Conservation (phyloP, 2,329 filamentous ascomycete genomes). For the Aureobasidium pullulans region DNA sequence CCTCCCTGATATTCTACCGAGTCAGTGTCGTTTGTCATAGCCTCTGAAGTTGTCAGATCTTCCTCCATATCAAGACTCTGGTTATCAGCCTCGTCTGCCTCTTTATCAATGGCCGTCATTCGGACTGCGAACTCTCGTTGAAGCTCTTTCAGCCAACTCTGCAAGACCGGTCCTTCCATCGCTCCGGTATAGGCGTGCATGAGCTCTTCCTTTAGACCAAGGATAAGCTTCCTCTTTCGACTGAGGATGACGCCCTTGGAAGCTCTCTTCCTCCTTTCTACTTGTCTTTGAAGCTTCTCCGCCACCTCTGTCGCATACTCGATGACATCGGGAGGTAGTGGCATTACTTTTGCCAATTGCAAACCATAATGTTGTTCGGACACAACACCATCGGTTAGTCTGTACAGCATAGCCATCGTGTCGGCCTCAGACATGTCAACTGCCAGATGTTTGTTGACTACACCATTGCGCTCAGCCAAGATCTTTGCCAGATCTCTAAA, state of each 20-base stretch:
- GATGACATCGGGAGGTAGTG: conserved; percentile 62
- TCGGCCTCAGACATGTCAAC: conserved; percentile 53
- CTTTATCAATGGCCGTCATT: conserved; percentile 61
- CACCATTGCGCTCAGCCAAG: conserved; percentile 65
- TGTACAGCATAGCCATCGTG: conserved; percentile 83
- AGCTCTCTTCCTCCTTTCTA: conserved; percentile 47
- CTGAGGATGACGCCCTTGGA: conserved; percentile 53
- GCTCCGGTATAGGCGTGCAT: conserved; percentile 57
- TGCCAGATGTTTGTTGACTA: conserved; percentile 73
- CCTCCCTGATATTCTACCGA: background rate
- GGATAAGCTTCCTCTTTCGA: conserved; percentile 63
- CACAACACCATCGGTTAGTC: conserved; percentile 63
- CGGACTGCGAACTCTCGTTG: conserved; percentile 67
- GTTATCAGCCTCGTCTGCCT: conserved; percentile 20
- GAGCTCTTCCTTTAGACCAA: conserved; percentile 66
- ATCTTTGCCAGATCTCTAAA: conserved; percentile 76
- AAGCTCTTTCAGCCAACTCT: conserved; percentile 56
- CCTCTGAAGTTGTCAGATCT: background rate
- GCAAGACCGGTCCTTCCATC: conserved; percentile 58
- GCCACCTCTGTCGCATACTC: conserved; percentile 61
- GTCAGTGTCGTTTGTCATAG: background rate
- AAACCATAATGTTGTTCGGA: conserved; percentile 74
- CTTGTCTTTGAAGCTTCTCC: conserved; percentile 46
- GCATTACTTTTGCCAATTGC: conserved; percentile 66
- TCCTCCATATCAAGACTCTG: background rate